These are phyloP conservation scores for Geranium brycei DNA, from an alignment of 345 rosid genomes.

Conservation along the genomic window DNA sequence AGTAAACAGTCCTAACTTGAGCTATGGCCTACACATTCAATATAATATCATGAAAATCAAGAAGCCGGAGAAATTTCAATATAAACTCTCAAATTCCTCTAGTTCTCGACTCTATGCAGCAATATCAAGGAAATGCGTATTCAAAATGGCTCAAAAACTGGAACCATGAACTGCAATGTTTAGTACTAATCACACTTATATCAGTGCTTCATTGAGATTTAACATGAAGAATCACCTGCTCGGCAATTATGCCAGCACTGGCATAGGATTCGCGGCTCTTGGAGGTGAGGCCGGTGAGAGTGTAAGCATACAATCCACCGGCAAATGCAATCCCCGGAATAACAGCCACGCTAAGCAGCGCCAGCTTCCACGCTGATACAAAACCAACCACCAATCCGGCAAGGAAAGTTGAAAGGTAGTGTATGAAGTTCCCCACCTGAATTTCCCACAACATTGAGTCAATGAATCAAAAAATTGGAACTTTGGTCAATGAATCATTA, in stretches of 20 bases:
- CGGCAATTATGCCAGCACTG: slow-evolving; percentile 87
- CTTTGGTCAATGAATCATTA: background rate
- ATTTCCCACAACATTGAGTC: background rate
- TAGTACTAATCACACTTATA: too few relatives aligned
- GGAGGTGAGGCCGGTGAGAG: slow-evolving; percentile 92
- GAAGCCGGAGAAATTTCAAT: too few relatives aligned
- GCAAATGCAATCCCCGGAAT: slow-evolving; percentile 99
- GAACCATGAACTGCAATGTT: too few relatives aligned
- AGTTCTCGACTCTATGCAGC: too few relatives aligned
- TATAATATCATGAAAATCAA: too few relatives aligned
- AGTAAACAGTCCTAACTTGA: slow-evolving; percentile 91
- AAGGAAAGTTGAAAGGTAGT: slow-evolving; percentile 86
- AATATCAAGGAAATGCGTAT: too few relatives aligned
- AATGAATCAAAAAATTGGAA: background rate
- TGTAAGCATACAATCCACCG: slow-evolving; percentile 93
- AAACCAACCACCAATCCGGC: slow-evolving; percentile 99
- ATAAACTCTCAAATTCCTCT: background rate
- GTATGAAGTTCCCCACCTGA: slow-evolving; percentile 97
- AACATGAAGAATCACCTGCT: slow-evolving; percentile 53
- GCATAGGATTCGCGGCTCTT: slow-evolving; percentile 98
- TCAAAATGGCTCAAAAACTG: too few relatives aligned
- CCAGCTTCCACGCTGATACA: slow-evolving; percentile 96
- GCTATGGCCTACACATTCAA: slow-evolving; percentile 59
- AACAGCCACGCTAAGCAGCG: slow-evolving; percentile 84
- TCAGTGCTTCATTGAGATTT: background rate